Conservation (phyloP, 768 basidiomycete genomes). For the Hydnomerulius pinastri region DNA sequence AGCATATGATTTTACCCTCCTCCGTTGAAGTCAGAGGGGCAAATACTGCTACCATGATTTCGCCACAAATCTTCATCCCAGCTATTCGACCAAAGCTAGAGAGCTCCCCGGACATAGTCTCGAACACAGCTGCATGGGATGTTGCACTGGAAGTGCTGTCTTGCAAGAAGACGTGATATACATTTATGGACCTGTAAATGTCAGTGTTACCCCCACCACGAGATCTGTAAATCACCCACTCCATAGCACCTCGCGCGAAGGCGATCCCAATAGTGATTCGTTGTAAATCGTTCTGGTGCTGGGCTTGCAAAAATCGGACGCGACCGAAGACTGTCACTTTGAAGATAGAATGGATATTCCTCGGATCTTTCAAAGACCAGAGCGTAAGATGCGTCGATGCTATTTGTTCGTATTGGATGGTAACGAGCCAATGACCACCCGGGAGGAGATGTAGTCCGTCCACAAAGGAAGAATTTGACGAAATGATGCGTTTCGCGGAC, state of each 20-base stretch:
- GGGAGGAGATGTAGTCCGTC: conserved; percentile 48
- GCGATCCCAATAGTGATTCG: conserved; percentile 24
- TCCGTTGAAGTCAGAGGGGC: conserved; percentile 2
- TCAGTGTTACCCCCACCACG: not conserved
- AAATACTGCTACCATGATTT: conserved; percentile 21
- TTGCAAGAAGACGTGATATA: conserved; percentile 23
- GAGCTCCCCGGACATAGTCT: conserved; percentile 17
- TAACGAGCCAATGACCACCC: conserved; percentile 51
- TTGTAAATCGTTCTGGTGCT: conserved; percentile 22
- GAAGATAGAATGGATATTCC: conserved; percentile 28
- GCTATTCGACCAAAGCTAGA: conserved; percentile 15
- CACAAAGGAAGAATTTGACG: conserved; percentile 38
- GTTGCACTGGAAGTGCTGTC: not conserved
- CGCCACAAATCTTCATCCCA: conserved; percentile 22
- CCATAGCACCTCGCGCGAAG: conserved; percentile 11
- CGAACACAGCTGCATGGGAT: conserved; percentile 14
- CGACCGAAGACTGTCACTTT: conserved; percentile 29
- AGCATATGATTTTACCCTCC: conserved; percentile 15
- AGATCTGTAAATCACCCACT: conserved; percentile 15
- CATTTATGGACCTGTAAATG: conserved; percentile 20
- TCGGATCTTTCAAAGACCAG: conserved; percentile 41
- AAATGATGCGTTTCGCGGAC: conserved; percentile 37
- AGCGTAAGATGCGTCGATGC: conserved; percentile 44
- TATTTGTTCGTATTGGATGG: conserved; percentile 37
- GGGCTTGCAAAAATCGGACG: conserved; percentile 37